Percentiles rank a stretch among this genome's conserved stretches.
phyloP scores from a whole-genome alignment of 768 basidiomycete genomes.

The Pleurotus giganteus region DNA sequence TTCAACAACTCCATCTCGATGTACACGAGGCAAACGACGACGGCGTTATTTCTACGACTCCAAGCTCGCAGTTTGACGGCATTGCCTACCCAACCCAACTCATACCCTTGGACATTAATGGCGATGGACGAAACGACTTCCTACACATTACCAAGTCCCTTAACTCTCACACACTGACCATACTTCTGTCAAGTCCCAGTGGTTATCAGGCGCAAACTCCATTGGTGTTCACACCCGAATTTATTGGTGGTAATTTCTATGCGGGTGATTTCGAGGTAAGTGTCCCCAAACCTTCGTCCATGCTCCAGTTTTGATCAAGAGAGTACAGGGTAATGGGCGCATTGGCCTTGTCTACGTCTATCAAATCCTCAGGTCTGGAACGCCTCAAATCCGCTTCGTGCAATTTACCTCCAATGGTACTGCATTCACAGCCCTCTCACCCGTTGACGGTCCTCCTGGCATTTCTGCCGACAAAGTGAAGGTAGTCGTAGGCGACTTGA shows the following conservation, averaged over 20 bases:
- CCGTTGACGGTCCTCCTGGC: background rate
- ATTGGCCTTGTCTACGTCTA: slow-evolving; percentile 5
- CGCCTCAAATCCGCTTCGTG: slow-evolving; percentile 1
- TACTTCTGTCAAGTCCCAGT: background rate
- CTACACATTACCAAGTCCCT: background rate
- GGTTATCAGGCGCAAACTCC: background rate
- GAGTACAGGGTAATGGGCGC: background rate
- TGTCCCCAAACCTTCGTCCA: background rate
- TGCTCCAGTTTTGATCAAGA: background rate
- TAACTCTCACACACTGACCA: background rate
- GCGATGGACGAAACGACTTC: slow-evolving; percentile 5
- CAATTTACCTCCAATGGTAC: background rate
- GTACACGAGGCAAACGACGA: background rate
- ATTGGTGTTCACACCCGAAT: background rate
- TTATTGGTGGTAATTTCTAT: slow-evolving; percentile 2
- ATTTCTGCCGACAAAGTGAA: background rate
- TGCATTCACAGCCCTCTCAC: background rate
- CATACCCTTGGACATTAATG: slow-evolving; percentile 1
- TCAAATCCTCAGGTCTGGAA: background rate
- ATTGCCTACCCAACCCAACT: slow-evolving; percentile 1
- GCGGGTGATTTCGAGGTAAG: slow-evolving; percentile 7
- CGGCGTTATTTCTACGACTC: background rate
- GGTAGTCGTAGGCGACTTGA: slow-evolving; percentile 2
- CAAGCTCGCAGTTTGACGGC: background rate
- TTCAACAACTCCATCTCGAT: background rate